Percentiles rank a stretch among this genome's conserved stretches.
Evolutionary conservation across 1,284 basidiomycete species (phyloP).

Genomic region (Meira miltonrushii): DNA sequence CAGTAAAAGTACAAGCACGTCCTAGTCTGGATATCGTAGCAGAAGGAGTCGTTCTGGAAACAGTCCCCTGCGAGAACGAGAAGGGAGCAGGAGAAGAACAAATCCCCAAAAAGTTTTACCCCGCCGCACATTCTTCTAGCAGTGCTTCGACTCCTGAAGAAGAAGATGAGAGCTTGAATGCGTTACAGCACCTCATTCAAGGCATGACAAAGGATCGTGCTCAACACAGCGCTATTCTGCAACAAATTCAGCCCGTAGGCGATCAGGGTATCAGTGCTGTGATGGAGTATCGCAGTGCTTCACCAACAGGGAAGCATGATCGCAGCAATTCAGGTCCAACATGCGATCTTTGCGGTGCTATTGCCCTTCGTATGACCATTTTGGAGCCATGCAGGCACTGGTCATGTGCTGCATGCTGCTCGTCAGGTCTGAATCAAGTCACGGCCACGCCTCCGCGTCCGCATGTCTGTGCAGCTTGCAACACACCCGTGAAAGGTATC

Average conservation of each 20-base stretch:
- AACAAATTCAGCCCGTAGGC: neutral
- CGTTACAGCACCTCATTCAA: constrained; percentile 9
- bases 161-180: constrained; percentile 3
- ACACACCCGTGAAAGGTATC: constrained; percentile 6
- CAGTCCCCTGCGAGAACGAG: too few relatives aligned
- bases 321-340: neutral
- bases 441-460: constrained; percentile 14
- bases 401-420: constrained; percentile 14
- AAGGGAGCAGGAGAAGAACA: too few relatives aligned
- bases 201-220: constrained; percentile 2
- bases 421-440: constrained; percentile 16
- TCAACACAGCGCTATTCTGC: neutral
- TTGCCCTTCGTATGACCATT: constrained; percentile 8
- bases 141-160: too few relatives aligned
- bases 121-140: too few relatives aligned
- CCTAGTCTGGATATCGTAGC: too few relatives aligned
- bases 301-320: neutral
- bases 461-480: constrained; percentile 14
- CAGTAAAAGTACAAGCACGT: too few relatives aligned
- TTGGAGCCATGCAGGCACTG: constrained; percentile 15
- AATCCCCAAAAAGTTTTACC: too few relatives aligned
- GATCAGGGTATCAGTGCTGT: constrained; percentile 2
- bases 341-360: constrained; percentile 14
- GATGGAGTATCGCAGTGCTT: neutral
- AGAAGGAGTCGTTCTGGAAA: too few relatives aligned